These are phyloP conservation scores for Mycena leptocephala DNA, from an alignment of 768 basidiomycete species.

Conservation along the genomic window DNA sequence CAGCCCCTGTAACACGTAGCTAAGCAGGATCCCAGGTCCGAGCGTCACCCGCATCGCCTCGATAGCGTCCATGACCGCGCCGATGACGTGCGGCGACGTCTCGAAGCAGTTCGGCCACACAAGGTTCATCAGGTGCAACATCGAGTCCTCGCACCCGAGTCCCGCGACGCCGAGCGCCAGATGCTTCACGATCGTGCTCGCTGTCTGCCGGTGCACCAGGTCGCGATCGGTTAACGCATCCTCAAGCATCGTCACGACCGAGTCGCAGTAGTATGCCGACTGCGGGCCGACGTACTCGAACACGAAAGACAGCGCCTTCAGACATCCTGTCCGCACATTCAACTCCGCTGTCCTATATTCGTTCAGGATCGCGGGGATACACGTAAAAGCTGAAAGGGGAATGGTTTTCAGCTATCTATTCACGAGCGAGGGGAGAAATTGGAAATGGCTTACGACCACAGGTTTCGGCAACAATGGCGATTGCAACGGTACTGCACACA, in stretches of 20 bases:
- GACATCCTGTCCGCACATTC: constrained; percentile 98
- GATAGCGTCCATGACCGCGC: constrained; percentile 97
- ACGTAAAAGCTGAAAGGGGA: constrained; percentile 84
- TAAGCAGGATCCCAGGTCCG: constrained; percentile 93
- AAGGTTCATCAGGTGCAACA: constrained; percentile 97
- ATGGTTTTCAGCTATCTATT: constrained; percentile 28
- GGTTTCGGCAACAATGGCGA: constrained; percentile 95
- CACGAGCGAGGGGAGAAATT: background rate
- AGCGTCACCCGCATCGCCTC: constrained; percentile 98
- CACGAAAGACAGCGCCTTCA: constrained; percentile 98
- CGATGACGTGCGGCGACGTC: constrained; percentile 98
- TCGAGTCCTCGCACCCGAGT: constrained; percentile 97
- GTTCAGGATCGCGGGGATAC: constrained; percentile 98
- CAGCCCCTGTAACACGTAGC: constrained; percentile 94
- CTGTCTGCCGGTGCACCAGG: constrained; percentile 98
- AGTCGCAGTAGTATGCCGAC: constrained; percentile 97
- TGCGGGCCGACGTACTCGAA: constrained; percentile 99
- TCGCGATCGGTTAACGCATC: constrained; percentile 99
- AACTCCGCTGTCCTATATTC: constrained; percentile 99
- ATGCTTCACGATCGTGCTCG: constrained; percentile 98
- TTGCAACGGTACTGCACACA: constrained; percentile 98
- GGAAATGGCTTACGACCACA: constrained; percentile 76
- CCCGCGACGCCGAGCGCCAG: constrained; percentile 97
- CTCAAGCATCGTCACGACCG: constrained; percentile 97
- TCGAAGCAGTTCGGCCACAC: constrained; percentile 99